Percentiles rank a stretch among this genome's conserved stretches.
Evolutionary conservation across 176 grass and related monocot species (phyloP).

Genomic region (Aegilops speltoides): DNA sequence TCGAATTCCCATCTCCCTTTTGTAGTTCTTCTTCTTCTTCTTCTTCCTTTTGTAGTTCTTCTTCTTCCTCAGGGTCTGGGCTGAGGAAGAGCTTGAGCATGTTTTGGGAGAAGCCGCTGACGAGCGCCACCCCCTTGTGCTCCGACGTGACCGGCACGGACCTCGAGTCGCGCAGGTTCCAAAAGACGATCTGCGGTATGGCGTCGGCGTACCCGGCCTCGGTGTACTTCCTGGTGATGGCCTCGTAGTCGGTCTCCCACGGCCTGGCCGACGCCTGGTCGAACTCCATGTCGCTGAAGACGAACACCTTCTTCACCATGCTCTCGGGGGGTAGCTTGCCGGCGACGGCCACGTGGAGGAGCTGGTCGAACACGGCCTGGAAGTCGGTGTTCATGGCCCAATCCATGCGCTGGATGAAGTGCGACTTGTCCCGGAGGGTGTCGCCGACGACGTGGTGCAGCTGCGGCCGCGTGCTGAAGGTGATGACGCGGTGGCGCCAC

Average conservation of each 20-base stretch:
- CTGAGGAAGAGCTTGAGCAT: slow-evolving; percentile 67
- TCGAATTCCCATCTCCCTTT: too few relatives aligned
- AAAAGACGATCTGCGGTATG: slow-evolving; percentile 78
- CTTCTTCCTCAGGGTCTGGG: background rate
- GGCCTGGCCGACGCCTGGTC: slow-evolving; percentile 39
- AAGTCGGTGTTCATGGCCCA: slow-evolving; percentile 74
- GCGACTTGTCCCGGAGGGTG: slow-evolving; percentile 44
- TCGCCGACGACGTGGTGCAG: slow-evolving; percentile 45
- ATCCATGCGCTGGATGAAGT: slow-evolving; percentile 38
- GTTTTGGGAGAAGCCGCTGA: slow-evolving; percentile 85
- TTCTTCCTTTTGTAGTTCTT: background rate
- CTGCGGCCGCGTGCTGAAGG: slow-evolving; percentile 54
- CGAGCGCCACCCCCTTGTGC: slow-evolving; percentile 70
- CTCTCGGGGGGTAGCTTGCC: slow-evolving; percentile 37
- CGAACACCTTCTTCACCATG: slow-evolving; percentile 62
- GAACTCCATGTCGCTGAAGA: slow-evolving; percentile 79
- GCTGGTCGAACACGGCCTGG: slow-evolving; percentile 72
- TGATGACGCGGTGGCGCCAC: slow-evolving; percentile 49
- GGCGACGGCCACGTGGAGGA: slow-evolving; percentile 52
- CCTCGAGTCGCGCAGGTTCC: slow-evolving; percentile 66
- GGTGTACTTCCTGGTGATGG: slow-evolving; percentile 54
- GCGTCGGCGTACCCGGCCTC: slow-evolving; percentile 56
- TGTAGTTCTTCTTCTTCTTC: background rate
- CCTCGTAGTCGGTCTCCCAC: slow-evolving; percentile 90
- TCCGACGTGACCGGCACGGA: slow-evolving; percentile 48